Base-by-base conservation (phyloP, 257 asterid genomes). In the Nicotiana noctiflora region DNA sequence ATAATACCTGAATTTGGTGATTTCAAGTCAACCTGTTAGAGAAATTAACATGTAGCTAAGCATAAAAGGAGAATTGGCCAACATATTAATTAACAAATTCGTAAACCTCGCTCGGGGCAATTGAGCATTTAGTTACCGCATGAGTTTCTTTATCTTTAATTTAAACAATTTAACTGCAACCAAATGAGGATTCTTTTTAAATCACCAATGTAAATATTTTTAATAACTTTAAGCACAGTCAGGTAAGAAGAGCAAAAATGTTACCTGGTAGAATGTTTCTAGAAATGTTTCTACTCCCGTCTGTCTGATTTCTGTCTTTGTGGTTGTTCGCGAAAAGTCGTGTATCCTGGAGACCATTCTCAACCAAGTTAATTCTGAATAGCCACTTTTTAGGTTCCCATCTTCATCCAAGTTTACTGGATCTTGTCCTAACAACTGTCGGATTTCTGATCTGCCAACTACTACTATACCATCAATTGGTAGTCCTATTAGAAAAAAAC, bases 261-360 rank as follows among this genome's bases (percentile, higher is more conserved):
- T 40, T 7, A 77, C 99, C 99, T 3, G 99, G 99, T 76, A 95
- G 84, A 79, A 95, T 88, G 85, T 31, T 31, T 31, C 34, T 31
- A 31, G 34, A 31, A 31, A 31, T 31, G 34, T 95, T 95, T 79
- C 99, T 98, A 57, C 98, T 95, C 87, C 87, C 88, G 84, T 95
- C 98, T 15, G 88, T 93, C 88, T 97, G 91, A 87, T 92, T 89
- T 81, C 88, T 89, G 77, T 95, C 98, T 74, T 93, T 88, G 29
- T 93, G 98, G 79, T 95, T 95, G 83, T 92, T 92, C 3, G 98
- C 90, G 84, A 93, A 92, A 25, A 95, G 88, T 61, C 98, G 80
- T 6, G 98, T 93, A 40, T 40, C 46, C 46, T 40, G 11, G 46
- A 31, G 5, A 3, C 34, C 34, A 31, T 31, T 4, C 34, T 4